These are phyloP conservation scores for Stemphylium vesicarium DNA, from an alignment of 2,329 filamentous ascomycete genomes.

Conservation along the genomic window DNA sequence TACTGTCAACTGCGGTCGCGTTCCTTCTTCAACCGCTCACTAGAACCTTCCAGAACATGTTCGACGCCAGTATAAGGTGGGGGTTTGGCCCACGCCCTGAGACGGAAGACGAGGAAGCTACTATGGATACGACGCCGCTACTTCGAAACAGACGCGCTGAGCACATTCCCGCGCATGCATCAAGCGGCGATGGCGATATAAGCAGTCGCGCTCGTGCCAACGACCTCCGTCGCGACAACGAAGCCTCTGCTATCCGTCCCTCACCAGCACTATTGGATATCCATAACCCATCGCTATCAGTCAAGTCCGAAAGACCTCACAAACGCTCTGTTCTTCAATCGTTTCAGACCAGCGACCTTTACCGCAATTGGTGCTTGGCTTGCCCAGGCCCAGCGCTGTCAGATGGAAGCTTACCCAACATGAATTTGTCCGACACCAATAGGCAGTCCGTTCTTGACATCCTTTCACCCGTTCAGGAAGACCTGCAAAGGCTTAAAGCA, in stretches of 20 bases:
- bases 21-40: background rate
- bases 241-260: background rate
- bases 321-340: background rate
- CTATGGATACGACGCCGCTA: background rate
- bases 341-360: background rate
- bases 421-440: background rate
- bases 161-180: background rate
- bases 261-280: background rate
- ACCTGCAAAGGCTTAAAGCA: constrained; percentile 18
- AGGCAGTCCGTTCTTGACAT: background rate
- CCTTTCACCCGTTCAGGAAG: constrained; percentile 12
- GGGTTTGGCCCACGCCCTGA: constrained; percentile 1
- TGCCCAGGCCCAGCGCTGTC: background rate
- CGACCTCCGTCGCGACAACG: background rate
- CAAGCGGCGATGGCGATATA: background rate
- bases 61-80: constrained; percentile 2
- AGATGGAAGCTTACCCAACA: background rate
- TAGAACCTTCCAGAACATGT: constrained; percentile 3
- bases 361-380: background rate
- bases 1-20: background rate
- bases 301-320: background rate
- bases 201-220: background rate
- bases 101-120: constrained; percentile 1
- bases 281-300: constrained; percentile 1
- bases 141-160: background rate